Evolutionary conservation across 2,329 filamentous ascomycete genomes (phyloP).

Genomic region (Hymenoscyphus fructigenus): DNA sequence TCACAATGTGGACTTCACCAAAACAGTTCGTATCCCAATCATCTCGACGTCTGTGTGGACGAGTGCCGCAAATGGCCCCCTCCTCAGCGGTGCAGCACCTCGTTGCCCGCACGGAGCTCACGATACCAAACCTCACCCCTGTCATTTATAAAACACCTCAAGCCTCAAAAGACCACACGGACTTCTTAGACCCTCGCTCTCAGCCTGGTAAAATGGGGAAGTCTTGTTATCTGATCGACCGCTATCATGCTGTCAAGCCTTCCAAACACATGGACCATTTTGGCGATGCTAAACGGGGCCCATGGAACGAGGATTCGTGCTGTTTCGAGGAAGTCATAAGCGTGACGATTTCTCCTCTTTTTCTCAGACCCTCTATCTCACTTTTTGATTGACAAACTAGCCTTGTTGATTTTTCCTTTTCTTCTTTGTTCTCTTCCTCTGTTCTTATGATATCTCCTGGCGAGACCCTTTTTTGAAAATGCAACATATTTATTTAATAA

Average conservation of each 20-base stretch:
- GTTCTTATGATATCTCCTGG: conserved; percentile 20
- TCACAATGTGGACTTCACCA: neutral
- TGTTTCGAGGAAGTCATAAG: conserved; percentile 4
- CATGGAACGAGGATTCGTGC: neutral
- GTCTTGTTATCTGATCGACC: neutral
- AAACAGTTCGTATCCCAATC: neutral
- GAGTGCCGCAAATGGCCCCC: neutral
- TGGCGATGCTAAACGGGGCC: neutral
- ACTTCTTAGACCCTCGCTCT: neutral
- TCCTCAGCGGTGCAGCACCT: neutral
- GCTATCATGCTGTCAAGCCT: conserved; percentile 3
- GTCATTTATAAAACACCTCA: neutral
- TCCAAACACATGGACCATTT: neutral
- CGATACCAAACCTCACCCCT: neutral
- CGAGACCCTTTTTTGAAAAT: conserved; percentile 16
- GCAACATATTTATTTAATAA: conserved; percentile 23
- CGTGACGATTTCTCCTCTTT: neutral
- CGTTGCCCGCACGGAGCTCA: neutral
- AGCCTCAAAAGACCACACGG: neutral
- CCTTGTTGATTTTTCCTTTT: neutral
- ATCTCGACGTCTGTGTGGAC: neutral
- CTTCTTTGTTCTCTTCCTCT: neutral
- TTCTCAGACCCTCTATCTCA: neutral
- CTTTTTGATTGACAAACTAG: neutral
- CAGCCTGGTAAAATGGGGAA: neutral